Conservation (phyloP, 345 rosid species). For the Streptanthus diversifolius region DNA sequence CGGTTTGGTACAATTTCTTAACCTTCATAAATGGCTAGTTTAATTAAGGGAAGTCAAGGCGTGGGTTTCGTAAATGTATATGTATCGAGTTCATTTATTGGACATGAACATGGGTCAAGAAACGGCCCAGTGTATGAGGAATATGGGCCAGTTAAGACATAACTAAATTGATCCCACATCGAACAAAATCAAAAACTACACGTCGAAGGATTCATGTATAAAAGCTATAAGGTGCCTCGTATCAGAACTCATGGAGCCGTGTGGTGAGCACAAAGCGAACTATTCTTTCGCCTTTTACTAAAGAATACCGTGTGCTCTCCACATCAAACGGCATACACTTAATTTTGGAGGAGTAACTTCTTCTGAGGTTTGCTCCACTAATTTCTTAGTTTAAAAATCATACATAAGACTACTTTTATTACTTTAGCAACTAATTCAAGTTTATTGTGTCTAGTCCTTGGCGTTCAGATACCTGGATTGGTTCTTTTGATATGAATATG, state of each 20-base stretch:
- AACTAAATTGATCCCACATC: not conserved
- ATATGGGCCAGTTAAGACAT: not conserved
- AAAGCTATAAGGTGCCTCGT: not conserved
- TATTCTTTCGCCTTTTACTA: slow-evolving; percentile 39
- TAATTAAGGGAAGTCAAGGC: no score
- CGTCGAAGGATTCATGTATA: not conserved
- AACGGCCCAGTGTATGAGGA: not conserved
- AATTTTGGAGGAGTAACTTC: not conserved
- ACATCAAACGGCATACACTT: not conserved
- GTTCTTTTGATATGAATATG: no score
- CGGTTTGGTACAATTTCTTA: not conserved
- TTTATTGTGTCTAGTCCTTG: no score
- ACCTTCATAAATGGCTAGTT: not conserved
- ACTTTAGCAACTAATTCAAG: no score
- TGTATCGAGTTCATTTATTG: not conserved
- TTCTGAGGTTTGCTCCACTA: not conserved
- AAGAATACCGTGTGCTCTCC: slow-evolving; percentile 19
- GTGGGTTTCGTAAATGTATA: not conserved
- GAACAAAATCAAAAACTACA: not conserved
- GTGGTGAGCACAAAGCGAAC: slow-evolving; percentile 27
- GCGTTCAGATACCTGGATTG: no score
- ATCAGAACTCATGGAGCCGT: not conserved
- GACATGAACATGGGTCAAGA: not conserved
- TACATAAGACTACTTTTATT: no score
- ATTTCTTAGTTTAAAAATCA: not conserved